Conservation (phyloP, 192 early-diverging fungal species). For the Globomyces pollinis-pini region DNA sequence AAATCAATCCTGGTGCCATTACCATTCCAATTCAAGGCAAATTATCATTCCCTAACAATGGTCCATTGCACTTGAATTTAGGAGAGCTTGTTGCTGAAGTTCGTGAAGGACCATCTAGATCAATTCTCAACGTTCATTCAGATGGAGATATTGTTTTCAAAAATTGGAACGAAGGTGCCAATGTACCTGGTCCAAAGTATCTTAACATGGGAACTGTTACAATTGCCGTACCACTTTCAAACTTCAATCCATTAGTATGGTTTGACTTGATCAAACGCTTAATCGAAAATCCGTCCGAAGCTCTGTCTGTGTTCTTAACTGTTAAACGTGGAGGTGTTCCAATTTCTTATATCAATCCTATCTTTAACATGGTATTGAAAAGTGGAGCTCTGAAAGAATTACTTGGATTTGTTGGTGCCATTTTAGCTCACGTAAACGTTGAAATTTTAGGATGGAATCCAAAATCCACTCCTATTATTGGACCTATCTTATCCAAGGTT, state of each 20-base stretch:
- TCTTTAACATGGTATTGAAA: not conserved
- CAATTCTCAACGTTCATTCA: not conserved
- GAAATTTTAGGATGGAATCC: constrained; percentile 4
- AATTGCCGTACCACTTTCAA: not conserved
- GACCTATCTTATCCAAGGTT: not conserved
- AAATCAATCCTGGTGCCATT: not conserved
- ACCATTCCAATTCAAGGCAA: not conserved
- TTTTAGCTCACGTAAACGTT: constrained; percentile 6
- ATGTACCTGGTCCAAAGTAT: not conserved
- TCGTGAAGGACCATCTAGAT: not conserved
- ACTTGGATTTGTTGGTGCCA: constrained; percentile 7
- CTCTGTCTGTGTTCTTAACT: not conserved
- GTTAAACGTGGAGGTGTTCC: not conserved
- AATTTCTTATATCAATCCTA: not conserved
- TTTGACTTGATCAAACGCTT: not conserved
- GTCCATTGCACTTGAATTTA: constrained; percentile 4
- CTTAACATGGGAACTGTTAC: constrained; percentile 1
- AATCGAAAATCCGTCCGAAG: not conserved
- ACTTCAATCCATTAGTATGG: not conserved
- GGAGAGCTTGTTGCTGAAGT: not conserved
- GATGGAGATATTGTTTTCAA: not conserved
- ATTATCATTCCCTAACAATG: constrained; percentile 4
- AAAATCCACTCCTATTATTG: not conserved
- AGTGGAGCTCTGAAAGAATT: not conserved
- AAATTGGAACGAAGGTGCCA: constrained; percentile 4